Base-by-base conservation (phyloP, 148 eudicot genomes). In the Nyssa sinensis region DNA sequence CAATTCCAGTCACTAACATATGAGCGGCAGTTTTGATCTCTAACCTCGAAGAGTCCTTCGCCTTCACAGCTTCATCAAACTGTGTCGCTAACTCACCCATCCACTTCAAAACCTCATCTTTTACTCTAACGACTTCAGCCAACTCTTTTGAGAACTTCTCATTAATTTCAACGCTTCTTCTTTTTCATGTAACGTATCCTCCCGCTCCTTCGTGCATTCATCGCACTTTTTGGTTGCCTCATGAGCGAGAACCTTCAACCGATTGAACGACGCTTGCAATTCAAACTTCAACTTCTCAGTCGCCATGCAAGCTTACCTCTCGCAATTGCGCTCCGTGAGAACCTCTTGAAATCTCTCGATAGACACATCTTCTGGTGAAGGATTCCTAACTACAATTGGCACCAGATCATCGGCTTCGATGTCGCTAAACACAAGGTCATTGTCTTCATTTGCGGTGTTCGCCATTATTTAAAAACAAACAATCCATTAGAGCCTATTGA, bases 221-320 rank as follows among this genome's bases (percentile, higher is more conserved):
- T 94, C 98, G 64, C 97, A 84, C 86, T 94, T 92, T 84, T 85
- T 90, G 33, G 92, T 90, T 70, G 95, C 91, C 73, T 92, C 97
- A 3, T 90, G 98, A 11, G 97, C 89, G 7, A 92, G 81, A 16
- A 69, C 76, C 64, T 92, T 94, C 12, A 94, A 89, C 33, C 98
- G 84, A 73, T 90, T 87, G 60, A 88, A 87, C 47, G 81, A 73
- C 10, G 83, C 82, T 34, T 90, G 89, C 25, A 92, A 66, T 10
- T 92, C 96, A 12, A 89, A 83, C 39, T 82, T 87, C 31, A 93
- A 79, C 27, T 69, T 88, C 82, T 94, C 97, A 0, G 86, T 90
- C 0, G 74, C 80, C 66, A 83, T 74, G 5, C 97, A 83, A 49
- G 88, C 86, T 55, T 77, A 75, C 74, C 81, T 85, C 86, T 94